These are phyloP conservation scores for Phalaenopsis aphrodite DNA, from an alignment of 106 monocot genomes.

Conservation along the genomic window DNA sequence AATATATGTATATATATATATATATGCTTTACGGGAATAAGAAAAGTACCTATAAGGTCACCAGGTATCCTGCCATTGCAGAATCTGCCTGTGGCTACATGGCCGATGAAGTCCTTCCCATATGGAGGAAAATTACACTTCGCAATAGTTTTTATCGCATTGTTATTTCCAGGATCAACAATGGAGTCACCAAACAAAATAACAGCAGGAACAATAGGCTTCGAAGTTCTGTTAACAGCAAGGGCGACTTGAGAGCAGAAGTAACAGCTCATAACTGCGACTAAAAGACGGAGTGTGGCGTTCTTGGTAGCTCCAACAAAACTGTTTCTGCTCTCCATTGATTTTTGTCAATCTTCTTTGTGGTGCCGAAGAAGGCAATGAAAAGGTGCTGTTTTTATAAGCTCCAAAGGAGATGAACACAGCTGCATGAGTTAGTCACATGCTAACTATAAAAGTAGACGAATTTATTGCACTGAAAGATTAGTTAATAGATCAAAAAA, in stretches of 20 bases:
- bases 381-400: background rate
- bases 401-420: background rate
- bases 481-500: no score
- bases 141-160: slow-evolving; percentile 14
- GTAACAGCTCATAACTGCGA: background rate
- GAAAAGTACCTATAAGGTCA: slow-evolving; percentile 38
- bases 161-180: slow-evolving; percentile 66
- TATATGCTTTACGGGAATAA: no score
- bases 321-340: slow-evolving; percentile 1
- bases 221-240: background rate
- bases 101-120: slow-evolving; percentile 35
- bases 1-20: no score
- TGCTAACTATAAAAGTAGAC: no score
- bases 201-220: slow-evolving; percentile 17
- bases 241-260: background rate
- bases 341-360: background rate
- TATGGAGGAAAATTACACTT: slow-evolving; percentile 49
- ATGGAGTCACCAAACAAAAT: slow-evolving; percentile 57
- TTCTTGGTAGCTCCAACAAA: background rate
- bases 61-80: slow-evolving; percentile 40
- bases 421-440: no score
- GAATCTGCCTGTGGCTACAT: slow-evolving; percentile 40
- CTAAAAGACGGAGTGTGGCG: background rate
- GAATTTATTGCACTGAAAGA: no score
- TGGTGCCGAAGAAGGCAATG: background rate